phyloP scores from a whole-genome alignment of 192 early-diverging fungal genomes.

The Umbelopsis ramanniana region DNA sequence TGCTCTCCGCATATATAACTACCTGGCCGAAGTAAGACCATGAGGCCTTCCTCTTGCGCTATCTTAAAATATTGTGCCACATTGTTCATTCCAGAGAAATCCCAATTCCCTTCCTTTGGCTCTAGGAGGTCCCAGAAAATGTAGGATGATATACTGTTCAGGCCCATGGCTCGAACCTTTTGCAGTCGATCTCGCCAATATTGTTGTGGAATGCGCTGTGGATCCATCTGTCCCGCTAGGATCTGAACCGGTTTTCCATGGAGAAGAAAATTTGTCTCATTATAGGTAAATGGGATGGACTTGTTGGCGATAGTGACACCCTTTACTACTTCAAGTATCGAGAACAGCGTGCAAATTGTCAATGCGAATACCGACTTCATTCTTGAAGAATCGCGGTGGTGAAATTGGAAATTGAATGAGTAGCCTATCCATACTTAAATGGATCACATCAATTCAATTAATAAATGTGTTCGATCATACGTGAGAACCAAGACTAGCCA shows the following conservation, averaged over 20 bases:
- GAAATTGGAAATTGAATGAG: too few species aligned
- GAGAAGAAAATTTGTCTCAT: slow-evolving; percentile 8
- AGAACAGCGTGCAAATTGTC: not conserved
- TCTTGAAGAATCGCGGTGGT: not conserved
- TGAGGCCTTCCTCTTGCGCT: slow-evolving; percentile 16
- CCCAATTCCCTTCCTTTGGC: not conserved
- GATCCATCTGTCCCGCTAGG: slow-evolving; percentile 16
- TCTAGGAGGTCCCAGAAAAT: slow-evolving; percentile 25
- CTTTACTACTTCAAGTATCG: not conserved
- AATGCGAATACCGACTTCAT: not conserved
- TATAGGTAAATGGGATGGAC: slow-evolving; percentile 1
- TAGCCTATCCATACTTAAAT: too few species aligned
- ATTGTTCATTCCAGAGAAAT: slow-evolving; percentile 12
- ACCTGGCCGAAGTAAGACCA: slow-evolving; percentile 8
- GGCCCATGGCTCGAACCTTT: slow-evolving; percentile 15
- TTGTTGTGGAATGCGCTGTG: slow-evolving; percentile 17
- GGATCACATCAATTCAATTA: not conserved
- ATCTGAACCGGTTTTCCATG: slow-evolving; percentile 12
- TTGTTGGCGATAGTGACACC: not conserved
- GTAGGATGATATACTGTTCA: slow-evolving; percentile 21
- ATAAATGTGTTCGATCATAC: not conserved
- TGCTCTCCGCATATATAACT: slow-evolving; percentile 21
- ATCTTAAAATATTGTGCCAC: slow-evolving; percentile 15
- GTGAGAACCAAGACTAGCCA: not conserved
- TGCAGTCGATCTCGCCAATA: slow-evolving; percentile 20